Evolutionary conservation across 106 monocot species (phyloP).

Genomic region (Triglochin maritima): DNA sequence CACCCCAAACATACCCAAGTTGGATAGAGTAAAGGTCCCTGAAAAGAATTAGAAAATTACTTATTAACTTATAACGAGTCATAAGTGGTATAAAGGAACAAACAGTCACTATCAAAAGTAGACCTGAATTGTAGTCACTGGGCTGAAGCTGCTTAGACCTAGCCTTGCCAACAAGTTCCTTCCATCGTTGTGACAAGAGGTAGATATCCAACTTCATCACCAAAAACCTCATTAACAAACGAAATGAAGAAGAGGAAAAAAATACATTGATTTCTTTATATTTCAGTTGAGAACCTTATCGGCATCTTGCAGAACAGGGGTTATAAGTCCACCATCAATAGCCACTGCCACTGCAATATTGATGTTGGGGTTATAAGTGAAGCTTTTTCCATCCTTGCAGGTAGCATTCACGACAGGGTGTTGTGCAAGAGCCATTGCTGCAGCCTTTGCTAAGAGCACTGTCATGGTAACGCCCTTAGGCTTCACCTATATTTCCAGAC

Average conservation of each 20-base stretch:
- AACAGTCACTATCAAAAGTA: background rate
- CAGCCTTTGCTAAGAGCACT: conserved; percentile 81
- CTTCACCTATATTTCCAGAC: conserved; percentile 39
- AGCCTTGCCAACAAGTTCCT: conserved; percentile 75
- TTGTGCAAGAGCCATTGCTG: conserved; percentile 84
- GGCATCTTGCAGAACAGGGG: conserved; percentile 95
- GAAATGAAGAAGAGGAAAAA: background rate
- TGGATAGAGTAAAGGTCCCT: conserved; percentile 95
- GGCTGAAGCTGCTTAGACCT: conserved; percentile 82
- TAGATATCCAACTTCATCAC: conserved; percentile 75
- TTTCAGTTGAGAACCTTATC: conserved; percentile 52
- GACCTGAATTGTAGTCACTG: conserved; percentile 92
- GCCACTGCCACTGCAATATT: conserved; percentile 94
- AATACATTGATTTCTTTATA: too few relatives aligned
- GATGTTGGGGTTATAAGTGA: conserved; percentile 65
- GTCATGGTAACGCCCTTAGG: conserved; percentile 97
- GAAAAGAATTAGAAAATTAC: conserved; percentile 3
- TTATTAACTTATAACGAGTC: background rate
- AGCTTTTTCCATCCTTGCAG: conserved; percentile 93
- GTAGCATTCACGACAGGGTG: conserved; percentile 82
- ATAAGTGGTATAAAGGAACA: background rate
- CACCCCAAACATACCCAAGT: conserved; percentile 97
- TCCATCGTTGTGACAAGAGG: conserved; percentile 87
- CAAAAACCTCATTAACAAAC: background rate
- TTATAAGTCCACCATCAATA: conserved; percentile 91